These are phyloP conservation scores for Panicum hallii DNA, from an alignment of 202 grass and related monocot genomes.

Conservation along the genomic window DNA sequence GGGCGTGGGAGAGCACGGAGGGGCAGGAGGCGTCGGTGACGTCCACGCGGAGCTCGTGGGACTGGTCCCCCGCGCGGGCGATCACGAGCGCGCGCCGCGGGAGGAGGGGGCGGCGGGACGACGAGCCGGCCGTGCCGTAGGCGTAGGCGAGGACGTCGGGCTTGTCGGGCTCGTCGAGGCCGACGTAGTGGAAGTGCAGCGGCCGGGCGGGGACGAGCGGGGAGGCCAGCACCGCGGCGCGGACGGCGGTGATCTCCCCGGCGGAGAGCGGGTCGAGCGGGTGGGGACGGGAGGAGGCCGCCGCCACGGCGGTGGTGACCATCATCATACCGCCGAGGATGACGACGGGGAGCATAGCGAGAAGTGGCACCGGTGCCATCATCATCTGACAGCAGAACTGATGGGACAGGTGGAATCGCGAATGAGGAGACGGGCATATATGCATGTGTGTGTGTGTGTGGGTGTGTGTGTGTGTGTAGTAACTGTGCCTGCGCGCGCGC, in stretches of 20 bases:
- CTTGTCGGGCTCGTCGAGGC: slow-evolving; percentile 73
- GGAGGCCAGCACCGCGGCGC: slow-evolving; percentile 38
- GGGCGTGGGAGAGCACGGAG: slow-evolving; percentile 51
- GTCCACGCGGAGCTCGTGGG: slow-evolving; percentile 53
- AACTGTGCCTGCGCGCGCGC: no score
- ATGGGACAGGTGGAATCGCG: not conserved
- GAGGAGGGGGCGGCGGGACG: not conserved
- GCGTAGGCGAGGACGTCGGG: slow-evolving; percentile 41
- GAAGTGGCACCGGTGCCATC: not conserved
- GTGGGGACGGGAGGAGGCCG: slow-evolving; percentile 1
- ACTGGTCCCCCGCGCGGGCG: slow-evolving; percentile 42
- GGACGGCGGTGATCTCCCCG: slow-evolving; percentile 41
- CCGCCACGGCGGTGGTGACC: not conserved
- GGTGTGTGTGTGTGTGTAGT: no score
- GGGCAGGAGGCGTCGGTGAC: slow-evolving; percentile 1
- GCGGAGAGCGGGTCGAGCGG: slow-evolving; percentile 61
- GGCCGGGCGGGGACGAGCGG: slow-evolving; percentile 14
- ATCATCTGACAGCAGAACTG: not conserved
- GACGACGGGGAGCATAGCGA: not conserved
- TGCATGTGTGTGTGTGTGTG: not conserved
- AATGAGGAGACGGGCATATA: not conserved
- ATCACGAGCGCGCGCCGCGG: slow-evolving; percentile 63
- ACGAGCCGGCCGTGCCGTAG: not conserved
- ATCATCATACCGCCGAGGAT: not conserved
- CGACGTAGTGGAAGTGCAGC: slow-evolving; percentile 59